Evolutionary conservation across 306 rosid genomes (phyloP).

Genomic region (Lathyrus tuberosus): DNA sequence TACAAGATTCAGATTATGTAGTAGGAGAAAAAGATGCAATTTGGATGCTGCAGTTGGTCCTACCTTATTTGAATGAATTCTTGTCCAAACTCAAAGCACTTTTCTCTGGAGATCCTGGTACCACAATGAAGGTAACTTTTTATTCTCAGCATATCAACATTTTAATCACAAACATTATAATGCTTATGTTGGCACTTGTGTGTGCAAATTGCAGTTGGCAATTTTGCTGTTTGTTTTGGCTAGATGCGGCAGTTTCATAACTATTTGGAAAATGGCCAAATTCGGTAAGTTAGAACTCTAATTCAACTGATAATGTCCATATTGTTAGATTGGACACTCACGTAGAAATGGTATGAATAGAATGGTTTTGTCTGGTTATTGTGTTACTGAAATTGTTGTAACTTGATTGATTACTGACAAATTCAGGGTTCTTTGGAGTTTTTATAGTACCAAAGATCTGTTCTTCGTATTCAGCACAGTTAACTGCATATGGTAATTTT

Average conservation of each 20-base stretch:
- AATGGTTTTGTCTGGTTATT: no score
- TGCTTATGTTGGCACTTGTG: constrained; percentile 15
- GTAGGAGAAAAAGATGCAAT: constrained; percentile 83
- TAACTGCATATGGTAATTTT: constrained; percentile 75
- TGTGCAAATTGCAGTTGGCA: constrained; percentile 66
- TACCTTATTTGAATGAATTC: constrained; percentile 79
- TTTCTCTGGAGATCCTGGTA: constrained; percentile 87
- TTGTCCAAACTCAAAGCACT: constrained; percentile 72
- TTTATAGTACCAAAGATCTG: constrained; percentile 82
- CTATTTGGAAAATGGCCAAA: constrained; percentile 83
- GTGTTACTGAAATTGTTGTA: not conserved
- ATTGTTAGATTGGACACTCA: no score
- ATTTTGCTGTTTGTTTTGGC: constrained; percentile 85
- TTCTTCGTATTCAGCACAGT: constrained; percentile 68
- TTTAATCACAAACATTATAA: not conserved
- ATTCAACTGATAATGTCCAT: no score
- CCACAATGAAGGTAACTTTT: constrained; percentile 76
- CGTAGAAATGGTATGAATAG: no score
- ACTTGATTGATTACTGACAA: constrained; percentile 42
- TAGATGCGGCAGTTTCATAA: constrained; percentile 81
- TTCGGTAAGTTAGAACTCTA: constrained; percentile 46
- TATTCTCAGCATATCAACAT: no score
- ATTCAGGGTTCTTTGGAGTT: constrained; percentile 83
- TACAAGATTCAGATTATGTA: constrained; percentile 54
- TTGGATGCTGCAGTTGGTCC: constrained; percentile 69